Base-by-base conservation (phyloP, 2,329 filamentous ascomycete genomes). In the Colletotrichum ledebouriae region DNA sequence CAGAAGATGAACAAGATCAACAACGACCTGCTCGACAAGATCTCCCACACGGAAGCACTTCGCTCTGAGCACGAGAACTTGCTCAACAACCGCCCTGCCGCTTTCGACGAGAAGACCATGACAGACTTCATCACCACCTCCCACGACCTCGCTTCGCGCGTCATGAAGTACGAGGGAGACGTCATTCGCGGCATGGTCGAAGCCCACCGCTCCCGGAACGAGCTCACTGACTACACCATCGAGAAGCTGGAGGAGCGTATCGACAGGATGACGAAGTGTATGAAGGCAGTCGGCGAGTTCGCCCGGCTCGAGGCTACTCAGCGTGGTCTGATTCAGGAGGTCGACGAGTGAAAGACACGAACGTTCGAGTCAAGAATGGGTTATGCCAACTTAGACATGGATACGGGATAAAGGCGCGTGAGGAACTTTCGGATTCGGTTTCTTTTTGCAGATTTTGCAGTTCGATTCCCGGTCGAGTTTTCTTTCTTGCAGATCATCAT, bases 1-100 rank as follows among this genome's bases (percentile, higher is more conserved):
- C 29, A 29, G 29, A 29, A 33, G 2, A 55, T 53, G 25, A 47
- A 59, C 20, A 2, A 20, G 9, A 44, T 33, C 59, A 37, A 15
- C 29, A 17, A 15, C 29, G 29, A 12, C 41, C 63, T 20, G 22
- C 13, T 10, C 9, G 60, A 68, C 60, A 65, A 65, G 44, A 42
- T 64, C n/a, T 20, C 46, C 6, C 65, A 65, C 33, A 46, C 61
- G 6, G 39, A 42, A 12, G 12, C 39, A n/a, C 59, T 68, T 3
- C 60, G 60, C 12, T 17, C 39, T 6, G 65, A 63, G 22, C 53
- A 42, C 53, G n/a, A 37, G 13, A 20, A 15, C 2, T 6, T 50
- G 25, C 15, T 25, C 25, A 37, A 39, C 13, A 42, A 37, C 3
- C 34, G 4, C 4, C 42, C 44, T 7, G n/a, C 46, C 44, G 25